These are phyloP conservation scores for Incumbomyces delicatus DNA, from an alignment of 2,329 filamentous ascomycete species.

Conservation along the genomic window DNA sequence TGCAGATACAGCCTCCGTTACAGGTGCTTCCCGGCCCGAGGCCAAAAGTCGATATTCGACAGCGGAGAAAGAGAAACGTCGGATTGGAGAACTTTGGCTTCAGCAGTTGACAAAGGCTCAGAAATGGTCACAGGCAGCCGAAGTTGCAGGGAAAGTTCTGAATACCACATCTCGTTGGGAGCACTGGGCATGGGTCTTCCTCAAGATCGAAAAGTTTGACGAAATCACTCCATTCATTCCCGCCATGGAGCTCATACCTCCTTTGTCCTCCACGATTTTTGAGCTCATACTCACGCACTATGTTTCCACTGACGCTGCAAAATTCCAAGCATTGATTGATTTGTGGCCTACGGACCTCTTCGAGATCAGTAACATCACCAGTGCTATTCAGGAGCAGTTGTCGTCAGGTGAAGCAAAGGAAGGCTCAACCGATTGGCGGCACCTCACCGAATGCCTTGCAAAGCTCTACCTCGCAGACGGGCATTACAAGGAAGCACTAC, in stretches of 20 bases:
- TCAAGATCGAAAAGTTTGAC: conserved; percentile 73
- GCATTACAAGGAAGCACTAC: conserved; percentile 71
- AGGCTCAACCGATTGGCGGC: conserved; percentile 77
- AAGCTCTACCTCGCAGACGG: conserved; percentile 75
- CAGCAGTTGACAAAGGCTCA: conserved; percentile 67
- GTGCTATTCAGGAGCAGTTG: conserved; percentile 72
- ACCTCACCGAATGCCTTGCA: conserved; percentile 77
- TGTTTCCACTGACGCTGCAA: conserved; percentile 63
- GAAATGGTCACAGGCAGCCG: conserved; percentile 69
- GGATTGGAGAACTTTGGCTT: conserved; percentile 89
- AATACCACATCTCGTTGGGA: conserved; percentile 77
- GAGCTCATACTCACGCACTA: conserved; percentile 86
- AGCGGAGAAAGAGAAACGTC: conserved; percentile 75
- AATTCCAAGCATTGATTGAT: conserved; percentile 70
- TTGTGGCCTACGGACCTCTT: conserved; percentile 79
- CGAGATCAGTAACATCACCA: conserved; percentile 64
- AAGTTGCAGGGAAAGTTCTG: conserved; percentile 73
- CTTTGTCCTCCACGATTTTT: conserved; percentile 72
- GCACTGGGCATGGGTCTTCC: conserved; percentile 90
- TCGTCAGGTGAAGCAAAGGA: conserved; percentile 59
- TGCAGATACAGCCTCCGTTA: conserved; percentile 58
- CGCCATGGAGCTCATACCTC: conserved; percentile 62
- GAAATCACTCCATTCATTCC: conserved; percentile 83
- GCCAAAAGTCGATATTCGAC: conserved; percentile 43
- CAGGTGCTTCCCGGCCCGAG: conserved; percentile 42